phyloP scores from a whole-genome alignment of 371 early-diverging fungal species.

The Mortierella sp. region DNA sequence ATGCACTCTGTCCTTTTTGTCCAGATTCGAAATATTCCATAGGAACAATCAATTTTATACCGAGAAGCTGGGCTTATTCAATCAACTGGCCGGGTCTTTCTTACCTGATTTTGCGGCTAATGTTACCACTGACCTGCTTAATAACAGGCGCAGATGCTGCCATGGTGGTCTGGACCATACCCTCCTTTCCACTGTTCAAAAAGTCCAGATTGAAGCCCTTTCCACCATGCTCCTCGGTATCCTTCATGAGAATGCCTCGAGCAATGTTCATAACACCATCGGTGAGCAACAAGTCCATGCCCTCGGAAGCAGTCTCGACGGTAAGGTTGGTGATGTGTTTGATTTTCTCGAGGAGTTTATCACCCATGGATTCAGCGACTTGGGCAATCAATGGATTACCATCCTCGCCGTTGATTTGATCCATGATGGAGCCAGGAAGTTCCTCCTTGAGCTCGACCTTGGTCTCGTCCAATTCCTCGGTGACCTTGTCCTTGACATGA shows the following conservation, averaged over 20 bases:
- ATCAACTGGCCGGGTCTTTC: not conserved
- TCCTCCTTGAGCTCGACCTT: conserved; percentile 46
- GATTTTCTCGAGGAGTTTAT: conserved; percentile 26
- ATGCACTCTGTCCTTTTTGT: not conserved
- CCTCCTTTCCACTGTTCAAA: conserved; percentile 42
- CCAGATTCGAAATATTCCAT: not conserved
- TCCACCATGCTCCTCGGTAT: conserved; percentile 16
- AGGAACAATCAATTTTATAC: not conserved
- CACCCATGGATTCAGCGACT: conserved; percentile 20
- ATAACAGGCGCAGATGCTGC: conserved; percentile 42
- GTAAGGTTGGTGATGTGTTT: conserved; percentile 21
- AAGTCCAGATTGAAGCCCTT: conserved; percentile 47
- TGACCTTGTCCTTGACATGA: conserved; percentile 43
- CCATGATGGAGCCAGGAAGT: conserved; percentile 28
- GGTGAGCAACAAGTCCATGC: conserved; percentile 46
- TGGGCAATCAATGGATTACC: conserved; percentile 26
- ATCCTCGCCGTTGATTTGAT: conserved; percentile 25
- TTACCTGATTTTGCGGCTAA: conserved; percentile 38
- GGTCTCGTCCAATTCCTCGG: conserved; percentile 41
- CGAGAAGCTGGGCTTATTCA: not conserved
- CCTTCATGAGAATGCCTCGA: conserved; percentile 27
- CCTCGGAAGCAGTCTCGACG: conserved; percentile 44
- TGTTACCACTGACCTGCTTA: conserved; percentile 45
- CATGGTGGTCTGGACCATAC: conserved; percentile 43
- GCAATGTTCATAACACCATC: conserved; percentile 50